Evolutionary conservation across 192 early-diverging fungal genomes (phyloP).

Genomic region (Backusella parvicylindrica): DNA sequence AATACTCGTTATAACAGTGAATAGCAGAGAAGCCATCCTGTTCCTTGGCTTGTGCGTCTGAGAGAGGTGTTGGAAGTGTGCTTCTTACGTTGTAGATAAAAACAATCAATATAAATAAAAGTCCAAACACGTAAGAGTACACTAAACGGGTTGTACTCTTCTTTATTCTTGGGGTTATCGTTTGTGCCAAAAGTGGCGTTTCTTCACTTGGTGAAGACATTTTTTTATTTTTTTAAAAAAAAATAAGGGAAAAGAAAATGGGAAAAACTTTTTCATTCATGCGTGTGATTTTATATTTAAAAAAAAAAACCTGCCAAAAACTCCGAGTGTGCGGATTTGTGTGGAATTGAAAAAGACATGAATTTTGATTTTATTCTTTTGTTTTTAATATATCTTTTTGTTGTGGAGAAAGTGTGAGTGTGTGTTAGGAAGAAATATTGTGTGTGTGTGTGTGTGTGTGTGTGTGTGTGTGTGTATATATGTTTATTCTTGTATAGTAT

Average conservation of each 20-base stretch:
- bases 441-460: no score
- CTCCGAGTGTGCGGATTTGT: background rate
- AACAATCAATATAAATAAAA: background rate
- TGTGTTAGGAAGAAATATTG: no score
- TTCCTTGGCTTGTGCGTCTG: conserved; percentile 14
- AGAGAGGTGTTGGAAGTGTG: conserved; percentile 15
- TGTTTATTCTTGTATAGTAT: no score
- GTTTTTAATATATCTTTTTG: no score
- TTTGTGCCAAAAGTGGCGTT: conserved; percentile 15
- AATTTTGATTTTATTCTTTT: no score
- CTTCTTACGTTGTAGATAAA: background rate
- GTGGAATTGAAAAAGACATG: no score
- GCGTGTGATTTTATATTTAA: background rate
- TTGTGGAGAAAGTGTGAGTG: no score
- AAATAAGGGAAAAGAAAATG: background rate
- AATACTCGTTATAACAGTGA: conserved; percentile 33
- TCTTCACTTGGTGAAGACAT: conserved; percentile 9
- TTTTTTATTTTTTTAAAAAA: background rate
- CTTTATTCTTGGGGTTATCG: background rate
- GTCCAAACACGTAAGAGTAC: conserved; percentile 7
- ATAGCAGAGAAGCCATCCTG: conserved; percentile 26
- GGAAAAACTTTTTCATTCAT: conserved; percentile 1
- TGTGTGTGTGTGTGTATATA: no score
- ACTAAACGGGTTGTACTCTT: background rate
- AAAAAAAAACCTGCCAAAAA: background rate